Base-by-base conservation (phyloP, 345 rosid genomes). In the Arabidopsis arenosa region DNA sequence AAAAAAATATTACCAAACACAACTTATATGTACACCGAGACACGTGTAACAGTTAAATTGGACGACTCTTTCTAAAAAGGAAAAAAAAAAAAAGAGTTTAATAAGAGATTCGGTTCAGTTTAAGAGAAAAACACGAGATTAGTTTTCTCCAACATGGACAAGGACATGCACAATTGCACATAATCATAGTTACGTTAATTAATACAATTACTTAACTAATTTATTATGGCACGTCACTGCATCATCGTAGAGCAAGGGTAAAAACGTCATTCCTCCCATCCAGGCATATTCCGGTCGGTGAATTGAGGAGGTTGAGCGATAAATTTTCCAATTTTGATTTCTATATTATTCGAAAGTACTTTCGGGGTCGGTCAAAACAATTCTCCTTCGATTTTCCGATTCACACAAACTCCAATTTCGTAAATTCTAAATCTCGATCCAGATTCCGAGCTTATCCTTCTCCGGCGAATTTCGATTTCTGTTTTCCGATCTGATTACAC, bases 241-340 rank as follows among this genome's bases (percentile, higher is more conserved):
- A 9, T 64, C 57, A 21, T 39, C 9, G 2, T 6, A 17, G 53
- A 4, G 5, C 35, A 23, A 75, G 74, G 74, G 74, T 52, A 60
- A 18, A 51, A 0, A 0, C 2, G 79, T 59, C 62, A 68, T 40
- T 60, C 3, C 4, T 0, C 0, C 0, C 5, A 2, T 57, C 39
- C 2, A 49, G 73, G 79, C 74, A 60, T 75, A 69, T 75, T 68
- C 79, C 73, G 79, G 79, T 68, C 79, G 74, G 79, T 75, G 63
- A 30, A 68, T 66, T 39, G 52, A 75, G 5, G 66, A 75, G 48
- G 72, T 47, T 51, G 39, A 59, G 68, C 47, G 12, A 70, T 58
- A 30, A 15, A 17, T 2, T 11, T 14, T n/a, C 3, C 18, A 45
- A 45, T 5, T 44, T 13, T 13, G 47, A 40, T 41, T 23, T 40